These are phyloP conservation scores for Kwoniella pini DNA, from an alignment of 768 basidiomycete species.

Conservation along the genomic window DNA sequence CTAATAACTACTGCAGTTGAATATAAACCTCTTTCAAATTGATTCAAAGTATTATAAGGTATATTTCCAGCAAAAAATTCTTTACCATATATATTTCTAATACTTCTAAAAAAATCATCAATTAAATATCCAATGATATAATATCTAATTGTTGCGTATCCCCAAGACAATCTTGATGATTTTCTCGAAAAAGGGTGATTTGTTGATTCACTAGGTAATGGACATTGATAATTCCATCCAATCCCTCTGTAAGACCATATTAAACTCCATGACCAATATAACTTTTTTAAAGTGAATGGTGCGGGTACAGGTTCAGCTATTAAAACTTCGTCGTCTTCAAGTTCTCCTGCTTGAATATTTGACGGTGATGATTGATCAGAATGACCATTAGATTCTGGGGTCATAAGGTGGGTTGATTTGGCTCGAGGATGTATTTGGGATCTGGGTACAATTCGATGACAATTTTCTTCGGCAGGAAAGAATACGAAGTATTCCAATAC, in stretches of 20 bases:
- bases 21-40: constrained; percentile 25
- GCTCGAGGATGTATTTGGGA: neutral
- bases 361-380: neutral
- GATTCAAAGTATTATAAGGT: constrained; percentile 16
- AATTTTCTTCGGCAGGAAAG: constrained; percentile 35
- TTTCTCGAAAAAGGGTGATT: constrained; percentile 27
- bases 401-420: neutral
- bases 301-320: constrained; percentile 36
- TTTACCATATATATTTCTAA: constrained; percentile 22
- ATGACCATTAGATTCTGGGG: neutral
- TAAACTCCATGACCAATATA: constrained; percentile 35
- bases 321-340: constrained; percentile 1
- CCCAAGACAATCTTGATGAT: constrained; percentile 21
- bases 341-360: neutral
- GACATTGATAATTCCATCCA: constrained; percentile 24
- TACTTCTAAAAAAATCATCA: constrained; percentile 28
- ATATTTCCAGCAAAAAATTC: constrained; percentile 32
- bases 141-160: constrained; percentile 7
- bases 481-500: constrained; percentile 30
- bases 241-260: constrained; percentile 39
- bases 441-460: constrained; percentile 20
- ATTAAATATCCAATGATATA: constrained; percentile 13
- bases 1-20: constrained; percentile 23
- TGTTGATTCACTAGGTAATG: constrained; percentile 24
- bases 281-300: constrained; percentile 34